Conservation (phyloP, 2,329 filamentous ascomycete species). For the Aspergillus fumigatiaffinis region DNA sequence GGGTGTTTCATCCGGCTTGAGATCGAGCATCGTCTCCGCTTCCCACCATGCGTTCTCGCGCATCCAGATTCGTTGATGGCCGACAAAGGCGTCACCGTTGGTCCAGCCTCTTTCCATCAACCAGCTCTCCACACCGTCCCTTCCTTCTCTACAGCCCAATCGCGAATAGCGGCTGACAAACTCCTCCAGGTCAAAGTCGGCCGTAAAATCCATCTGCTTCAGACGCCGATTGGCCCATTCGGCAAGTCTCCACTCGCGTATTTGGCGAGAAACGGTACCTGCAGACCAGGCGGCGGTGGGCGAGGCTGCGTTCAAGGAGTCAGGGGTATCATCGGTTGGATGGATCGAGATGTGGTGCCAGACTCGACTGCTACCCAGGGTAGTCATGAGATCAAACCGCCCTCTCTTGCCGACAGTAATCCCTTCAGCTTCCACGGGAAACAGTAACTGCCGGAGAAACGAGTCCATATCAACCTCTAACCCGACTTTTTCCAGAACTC, state of each 20-base stretch:
- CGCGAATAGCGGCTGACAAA: constrained; percentile 78
- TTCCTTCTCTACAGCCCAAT: constrained; percentile 83
- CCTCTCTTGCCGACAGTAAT: constrained; percentile 73
- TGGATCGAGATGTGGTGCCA: constrained; percentile 95
- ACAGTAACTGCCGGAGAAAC: constrained; percentile 77
- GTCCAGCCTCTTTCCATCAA: constrained; percentile 94
- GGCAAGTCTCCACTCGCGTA: constrained; percentile 86
- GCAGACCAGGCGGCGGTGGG: constrained; percentile 88
- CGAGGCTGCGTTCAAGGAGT: constrained; percentile 64
- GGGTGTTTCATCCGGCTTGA: constrained; percentile 62
- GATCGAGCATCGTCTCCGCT: constrained; percentile 90
- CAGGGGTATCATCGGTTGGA: constrained; percentile 81
- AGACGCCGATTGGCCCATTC: constrained; percentile 96
- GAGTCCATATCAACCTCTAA: constrained; percentile 76
- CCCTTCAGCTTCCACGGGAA: constrained; percentile 73
- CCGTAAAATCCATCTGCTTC: constrained; percentile 88
- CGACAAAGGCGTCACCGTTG: constrained; percentile 91
- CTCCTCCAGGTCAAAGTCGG: constrained; percentile 92
- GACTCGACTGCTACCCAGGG: constrained; percentile 77
- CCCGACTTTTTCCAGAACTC: constrained; percentile 79
- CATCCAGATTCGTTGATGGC: constrained; percentile 92
- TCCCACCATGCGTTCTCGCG: constrained; percentile 96
- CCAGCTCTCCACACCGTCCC: constrained; percentile 92
- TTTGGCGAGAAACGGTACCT: constrained; percentile 83
- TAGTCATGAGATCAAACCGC: constrained; percentile 70